Conservation (phyloP, 1,284 basidiomycete genomes). For the Lentinus polychrous region DNA sequence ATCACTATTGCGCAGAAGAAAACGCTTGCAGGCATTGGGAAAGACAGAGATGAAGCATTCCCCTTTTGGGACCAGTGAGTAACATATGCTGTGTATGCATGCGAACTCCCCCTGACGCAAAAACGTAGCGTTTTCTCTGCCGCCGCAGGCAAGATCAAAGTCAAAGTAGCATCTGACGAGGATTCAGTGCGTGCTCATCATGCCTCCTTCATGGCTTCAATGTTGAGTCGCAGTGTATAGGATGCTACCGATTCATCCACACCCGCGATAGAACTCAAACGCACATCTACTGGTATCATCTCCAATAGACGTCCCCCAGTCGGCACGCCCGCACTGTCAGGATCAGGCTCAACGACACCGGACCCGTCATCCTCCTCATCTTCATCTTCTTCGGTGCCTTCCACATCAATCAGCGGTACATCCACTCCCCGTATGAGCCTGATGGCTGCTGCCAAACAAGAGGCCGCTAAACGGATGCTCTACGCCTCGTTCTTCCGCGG, state of each 20-base stretch:
- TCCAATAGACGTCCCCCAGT: conserved; percentile 59
- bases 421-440: conserved; percentile 40
- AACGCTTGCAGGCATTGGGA: conserved; percentile 77
- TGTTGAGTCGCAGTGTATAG: no score
- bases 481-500: conserved; percentile 82
- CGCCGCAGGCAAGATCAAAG: conserved; percentile 71
- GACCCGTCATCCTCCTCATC: conserved; percentile 18
- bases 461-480: conserved; percentile 66
- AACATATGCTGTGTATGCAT: neutral
- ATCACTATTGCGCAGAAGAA: conserved; percentile 81
- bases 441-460: conserved; percentile 64
- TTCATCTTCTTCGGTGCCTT: neutral
- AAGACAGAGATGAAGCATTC: conserved; percentile 88
- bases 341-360: conserved; percentile 41
- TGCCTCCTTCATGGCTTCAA: no score
- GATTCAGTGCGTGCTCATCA: conserved; percentile 27
- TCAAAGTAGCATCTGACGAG: conserved; percentile 55
- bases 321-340: conserved; percentile 43
- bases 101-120: neutral
- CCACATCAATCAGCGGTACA: conserved; percentile 19
- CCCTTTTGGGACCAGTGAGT: conserved; percentile 95
- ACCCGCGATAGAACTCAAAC: conserved; percentile 31
- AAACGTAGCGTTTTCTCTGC: conserved; percentile 64
- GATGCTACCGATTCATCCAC: conserved; percentile 18
- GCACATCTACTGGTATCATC: conserved; percentile 71